Percentiles rank a stretch among this genome's conserved stretches.
Conservation (phyloP, 1,139 yeast species). For the Candida sojae region DNA sequence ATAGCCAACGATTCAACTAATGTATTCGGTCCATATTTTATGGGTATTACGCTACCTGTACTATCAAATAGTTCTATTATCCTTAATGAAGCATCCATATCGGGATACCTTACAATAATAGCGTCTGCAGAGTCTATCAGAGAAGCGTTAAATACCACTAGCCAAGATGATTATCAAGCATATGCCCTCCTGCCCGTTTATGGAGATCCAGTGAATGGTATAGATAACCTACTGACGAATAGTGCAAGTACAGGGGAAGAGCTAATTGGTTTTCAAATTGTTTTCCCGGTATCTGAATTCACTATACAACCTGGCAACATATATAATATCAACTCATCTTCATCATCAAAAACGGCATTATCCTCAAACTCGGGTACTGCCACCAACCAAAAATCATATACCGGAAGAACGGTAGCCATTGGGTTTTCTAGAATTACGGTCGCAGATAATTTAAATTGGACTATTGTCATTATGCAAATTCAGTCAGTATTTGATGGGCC, state of each 20-base stretch:
- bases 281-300: conserved; percentile 31
- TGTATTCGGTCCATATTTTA: conserved; percentile 34
- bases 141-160: conserved; percentile 49
- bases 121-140: conserved; percentile 58
- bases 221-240: conserved; percentile 10
- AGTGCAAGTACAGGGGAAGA: conserved; percentile 6
- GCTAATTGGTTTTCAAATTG: conserved; percentile 35
- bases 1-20: conserved; percentile 36
- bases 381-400: conserved; percentile 43
- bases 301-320: conserved; percentile 22
- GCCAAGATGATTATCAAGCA: conserved; percentile 34
- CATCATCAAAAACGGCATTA: conserved; percentile 45
- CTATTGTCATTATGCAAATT: conserved; percentile 71
- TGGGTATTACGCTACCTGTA: conserved; percentile 70
- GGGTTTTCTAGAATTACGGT: conserved; percentile 67
- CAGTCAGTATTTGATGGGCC: conserved; percentile 64
- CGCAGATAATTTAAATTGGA: conserved; percentile 56
- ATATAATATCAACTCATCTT: conserved; percentile 30
- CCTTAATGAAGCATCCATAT: conserved; percentile 54
- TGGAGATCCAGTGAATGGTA: conserved; percentile 14
- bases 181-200: conserved; percentile 36
- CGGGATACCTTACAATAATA: conserved; percentile 73
- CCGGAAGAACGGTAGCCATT: conserved; percentile 55
- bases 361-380: conserved; percentile 46
- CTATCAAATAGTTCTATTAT: conserved; percentile 73